A percentile compares a stretch with the other conserved stretches of the same genome.
Evolutionary conservation across 306 rosid species (phyloP).

Genomic region (Gastrolobium bilobum): DNA sequence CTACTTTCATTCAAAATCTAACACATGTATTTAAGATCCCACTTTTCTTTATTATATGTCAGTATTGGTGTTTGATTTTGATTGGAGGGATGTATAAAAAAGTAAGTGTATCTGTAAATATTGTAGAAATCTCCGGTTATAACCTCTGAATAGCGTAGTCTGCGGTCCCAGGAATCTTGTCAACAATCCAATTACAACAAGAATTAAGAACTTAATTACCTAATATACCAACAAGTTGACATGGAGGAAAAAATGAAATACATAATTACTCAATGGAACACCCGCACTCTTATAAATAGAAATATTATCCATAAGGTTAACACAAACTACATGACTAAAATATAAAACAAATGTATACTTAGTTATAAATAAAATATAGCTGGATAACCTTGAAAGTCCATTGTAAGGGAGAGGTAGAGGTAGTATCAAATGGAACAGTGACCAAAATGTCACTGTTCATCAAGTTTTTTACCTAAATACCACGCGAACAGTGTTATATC

Average conservation of each 20-base stretch:
- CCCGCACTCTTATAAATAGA: not conserved
- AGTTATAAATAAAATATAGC: not conserved
- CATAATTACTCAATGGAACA: not conserved
- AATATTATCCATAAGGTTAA: not conserved
- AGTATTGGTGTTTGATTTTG: too few relatives aligned
- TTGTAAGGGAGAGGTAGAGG: too few relatives aligned
- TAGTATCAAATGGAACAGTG: too few relatives aligned
- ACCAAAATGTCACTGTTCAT: too few relatives aligned
- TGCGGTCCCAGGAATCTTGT: slow-evolving; percentile 37
- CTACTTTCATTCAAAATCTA: too few relatives aligned
- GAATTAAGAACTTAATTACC: not conserved
- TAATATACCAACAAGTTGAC: not conserved
- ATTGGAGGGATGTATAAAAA: too few relatives aligned
- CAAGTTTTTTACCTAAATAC: too few relatives aligned
- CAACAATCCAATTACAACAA: not conserved
- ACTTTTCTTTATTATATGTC: too few relatives aligned
- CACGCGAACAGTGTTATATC: too few relatives aligned
- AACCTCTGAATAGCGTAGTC: not conserved
- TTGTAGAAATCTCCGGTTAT: not conserved
- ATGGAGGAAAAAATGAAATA: not conserved
- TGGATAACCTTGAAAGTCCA: too few relatives aligned
- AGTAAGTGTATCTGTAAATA: too few relatives aligned
- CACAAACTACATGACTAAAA: not conserved
- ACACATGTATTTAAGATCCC: too few relatives aligned
- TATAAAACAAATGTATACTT: not conserved